A percentile compares a stretch with the other conserved stretches of the same genome.
Conservation (phyloP, 148 eudicot genomes). For the Silene conica region DNA sequence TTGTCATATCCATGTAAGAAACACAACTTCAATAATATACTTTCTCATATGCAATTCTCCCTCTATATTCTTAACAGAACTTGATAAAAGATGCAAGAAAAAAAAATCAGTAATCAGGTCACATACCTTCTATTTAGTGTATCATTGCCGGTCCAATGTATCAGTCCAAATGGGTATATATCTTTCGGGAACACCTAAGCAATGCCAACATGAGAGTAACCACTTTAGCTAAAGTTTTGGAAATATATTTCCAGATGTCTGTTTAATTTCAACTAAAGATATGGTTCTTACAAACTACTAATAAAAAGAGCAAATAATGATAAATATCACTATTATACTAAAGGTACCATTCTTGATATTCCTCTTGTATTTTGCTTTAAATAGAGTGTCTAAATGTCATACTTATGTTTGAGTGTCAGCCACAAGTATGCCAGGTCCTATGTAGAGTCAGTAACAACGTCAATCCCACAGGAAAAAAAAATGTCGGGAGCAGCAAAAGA, state of each 20-base stretch:
- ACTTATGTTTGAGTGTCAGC: neutral
- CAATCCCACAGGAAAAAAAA: neutral
- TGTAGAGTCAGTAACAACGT: neutral
- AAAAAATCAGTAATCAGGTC: neutral
- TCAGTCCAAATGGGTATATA: slow-evolving; percentile 82
- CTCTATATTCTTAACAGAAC: too few species aligned
- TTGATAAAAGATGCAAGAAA: neutral
- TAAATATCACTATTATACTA: neutral
- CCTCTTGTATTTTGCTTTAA: neutral
- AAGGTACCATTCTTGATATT: neutral
- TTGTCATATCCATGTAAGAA: too few species aligned
- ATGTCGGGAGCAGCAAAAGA: neutral
- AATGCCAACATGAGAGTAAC: slow-evolving; percentile 1
- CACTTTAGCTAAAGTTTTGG: neutral
- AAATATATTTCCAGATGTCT: neutral
- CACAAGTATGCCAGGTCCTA: neutral
- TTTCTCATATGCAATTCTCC: too few species aligned
- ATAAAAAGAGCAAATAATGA: neutral
- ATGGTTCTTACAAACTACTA: neutral
- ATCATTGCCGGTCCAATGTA: slow-evolving; percentile 98
- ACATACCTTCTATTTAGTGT: slow-evolving; percentile 80
- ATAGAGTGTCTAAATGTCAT: neutral
- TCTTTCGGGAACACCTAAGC: slow-evolving; percentile 80
- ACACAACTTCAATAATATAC: too few species aligned
- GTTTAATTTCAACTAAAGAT: neutral